Evolutionary conservation across 2,329 filamentous ascomycete genomes (phyloP), one percentile per base, ranked within the genome.

Genomic region (Pyrenochaeta sp.): DNA sequence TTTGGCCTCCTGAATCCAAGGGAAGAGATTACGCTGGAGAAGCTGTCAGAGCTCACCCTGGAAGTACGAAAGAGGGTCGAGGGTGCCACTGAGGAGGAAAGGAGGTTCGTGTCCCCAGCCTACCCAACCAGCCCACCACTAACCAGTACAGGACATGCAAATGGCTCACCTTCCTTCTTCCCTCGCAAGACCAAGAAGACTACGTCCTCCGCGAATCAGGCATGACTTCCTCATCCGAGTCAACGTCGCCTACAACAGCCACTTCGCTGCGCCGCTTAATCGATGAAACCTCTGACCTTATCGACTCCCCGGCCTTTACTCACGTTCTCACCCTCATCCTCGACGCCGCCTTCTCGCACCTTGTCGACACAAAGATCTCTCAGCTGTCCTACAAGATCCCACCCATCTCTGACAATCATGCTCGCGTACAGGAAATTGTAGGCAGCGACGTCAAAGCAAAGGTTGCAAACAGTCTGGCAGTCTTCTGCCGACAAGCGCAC

Each of bases 221-320:
- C 49, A 91, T 97, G 68, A 80, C 81, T 60, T 79, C 67, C 39
- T 76, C 68, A 58, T 75, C 67, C 20, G 68, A 61, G 44, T 64
- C 63, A 52, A 50, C 71, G 31, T 77, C 82, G 0, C 20, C 76
- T 69, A 56, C 71, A 68, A 48, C 77, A 74, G 74, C 80, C 27
- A 73, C 82, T 6, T 85, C 87, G 1, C 85, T 99, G 50, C 87
- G 94, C 50, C 89, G 90, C 52, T 85, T 99, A 17, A 85, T 99
- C 1, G 94, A 99, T 73, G 95, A 99, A 80, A 98, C 95, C 1
- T 91, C 94, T 33, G 95, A 99, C 73, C 85, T 99, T 20, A 89
- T 98, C 70, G 95, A 99, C 71, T 97, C 95, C 1, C 95, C 95
- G 0, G 86, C 91, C 31, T 98, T 98, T 77, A 85, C 88, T 0